Percentiles rank a stretch among this genome's conserved stretches.
phyloP scores from a whole-genome alignment of 768 basidiomycete genomes.

The Leccinum incarnatum region DNA sequence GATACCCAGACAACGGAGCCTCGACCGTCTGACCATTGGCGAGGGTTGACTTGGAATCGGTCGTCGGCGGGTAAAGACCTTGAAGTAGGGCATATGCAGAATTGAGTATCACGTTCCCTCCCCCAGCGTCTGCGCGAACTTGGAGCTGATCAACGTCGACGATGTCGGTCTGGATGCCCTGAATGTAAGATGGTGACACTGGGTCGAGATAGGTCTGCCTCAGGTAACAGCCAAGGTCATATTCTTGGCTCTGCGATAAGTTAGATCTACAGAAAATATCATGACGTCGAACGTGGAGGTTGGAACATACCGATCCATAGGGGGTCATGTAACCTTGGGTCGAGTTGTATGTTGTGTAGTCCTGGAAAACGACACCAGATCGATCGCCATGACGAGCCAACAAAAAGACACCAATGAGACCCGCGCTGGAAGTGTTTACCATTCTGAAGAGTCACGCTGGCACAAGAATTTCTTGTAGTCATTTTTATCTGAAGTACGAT shows the following conservation, averaged over 20 bases:
- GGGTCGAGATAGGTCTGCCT: constrained; percentile 63
- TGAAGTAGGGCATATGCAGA: constrained; percentile 80
- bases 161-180: constrained; percentile 61
- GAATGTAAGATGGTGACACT: constrained; percentile 62
- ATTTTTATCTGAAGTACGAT: neutral
- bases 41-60: constrained; percentile 60
- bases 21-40: constrained; percentile 70
- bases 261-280: neutral
- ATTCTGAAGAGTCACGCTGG: constrained; percentile 9
- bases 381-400: constrained; percentile 79
- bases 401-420: constrained; percentile 68
- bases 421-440: constrained; percentile 25
- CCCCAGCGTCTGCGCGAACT: constrained; percentile 76
- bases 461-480: too few relatives aligned
- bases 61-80: constrained; percentile 77
- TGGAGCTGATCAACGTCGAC: constrained; percentile 68
- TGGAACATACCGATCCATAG: constrained; percentile 59
- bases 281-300: neutral
- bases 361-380: constrained; percentile 56
- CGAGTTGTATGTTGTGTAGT: constrained; percentile 67
- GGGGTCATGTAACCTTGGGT: constrained; percentile 66
- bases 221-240: constrained; percentile 56
- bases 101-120: constrained; percentile 79
- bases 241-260: constrained; percentile 43
- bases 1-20: constrained; percentile 80